Evolutionary conservation across 371 early-diverging fungal genomes (phyloP), one percentile per base, ranked within the genome.

Genomic region (Circinella umbellata): DNA sequence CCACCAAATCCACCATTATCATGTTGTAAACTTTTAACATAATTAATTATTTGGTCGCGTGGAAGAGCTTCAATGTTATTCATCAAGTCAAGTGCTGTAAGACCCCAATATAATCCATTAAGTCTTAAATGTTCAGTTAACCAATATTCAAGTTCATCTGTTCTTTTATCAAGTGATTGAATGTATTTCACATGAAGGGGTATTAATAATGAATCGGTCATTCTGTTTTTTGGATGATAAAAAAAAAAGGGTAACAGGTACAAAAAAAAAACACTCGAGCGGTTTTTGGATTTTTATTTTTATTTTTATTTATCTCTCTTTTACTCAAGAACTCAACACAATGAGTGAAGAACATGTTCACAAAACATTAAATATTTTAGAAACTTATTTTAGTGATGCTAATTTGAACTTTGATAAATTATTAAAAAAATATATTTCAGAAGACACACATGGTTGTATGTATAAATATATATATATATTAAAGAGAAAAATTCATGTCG

Each of bases 21-120:
- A 70, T 94, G 90, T 66, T 95, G 94, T 69, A 97, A 95, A 27
- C 86, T 82, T 51, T 89, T 76, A 17, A 98, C 86, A 73, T 94
- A 96, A 5, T 80, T 75, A 11, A 98, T 89, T 5, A 99, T 86
- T 4, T 90, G 81, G 0, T 92, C 88, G 37, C 83, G 82, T 61
- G 92, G 88, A 37, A 97, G 81, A 20, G 90, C 92, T 38, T 91
- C 90, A n/a, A 80, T 74, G 27, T 82, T 76, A 61, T 87, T 80
- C 80, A 99, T 80, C 59, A 98, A 78, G 46, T 88, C 86, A 61
- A 97, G 81, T 0, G 96, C 92, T 0, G 96, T 96, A 0, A 95
- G 72, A 0, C 95, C 97, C 99, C 99, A 98, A 79, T 98, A 98
- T 14, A 98, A 83, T 34, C 96, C 97, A 66, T 92, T 96, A 20